Conservation (phyloP, 169 alveolate genomes). For the Plasmodium coatneyi region DNA sequence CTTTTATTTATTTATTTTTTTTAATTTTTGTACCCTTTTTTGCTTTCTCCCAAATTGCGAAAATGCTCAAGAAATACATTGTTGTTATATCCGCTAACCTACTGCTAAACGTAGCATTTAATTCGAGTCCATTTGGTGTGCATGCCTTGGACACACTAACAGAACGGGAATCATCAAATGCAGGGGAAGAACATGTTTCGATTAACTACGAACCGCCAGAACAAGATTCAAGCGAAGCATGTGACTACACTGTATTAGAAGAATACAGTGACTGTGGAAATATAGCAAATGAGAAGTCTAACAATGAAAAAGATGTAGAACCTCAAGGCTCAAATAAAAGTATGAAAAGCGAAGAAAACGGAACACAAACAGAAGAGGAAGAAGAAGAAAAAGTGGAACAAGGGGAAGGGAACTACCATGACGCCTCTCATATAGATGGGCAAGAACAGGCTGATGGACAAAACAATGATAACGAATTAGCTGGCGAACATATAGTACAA, state of each 20-base stretch:
- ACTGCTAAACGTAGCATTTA: not conserved
- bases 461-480: not conserved
- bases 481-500: not conserved
- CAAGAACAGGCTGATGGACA: not conserved
- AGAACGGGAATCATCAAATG: not conserved
- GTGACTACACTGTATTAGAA: not conserved
- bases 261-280: not conserved
- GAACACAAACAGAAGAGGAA: not conserved
- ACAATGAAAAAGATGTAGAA: not conserved
- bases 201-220: not conserved
- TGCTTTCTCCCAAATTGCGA: not conserved
- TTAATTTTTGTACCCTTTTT: not conserved
- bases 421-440: not conserved
- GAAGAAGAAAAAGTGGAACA: not conserved
- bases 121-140: not conserved
- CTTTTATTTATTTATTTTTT: not conserved
- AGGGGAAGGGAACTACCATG: not conserved
- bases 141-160: not conserved
- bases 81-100: not conserved
- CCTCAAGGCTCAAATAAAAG: not conserved
- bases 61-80: slow-evolving; percentile 4
- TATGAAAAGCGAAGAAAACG: not conserved
- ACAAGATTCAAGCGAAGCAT: not conserved
- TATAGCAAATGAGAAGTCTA: not conserved
- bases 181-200: not conserved